These are phyloP conservation scores for Candida boidinii DNA, from an alignment of 805 yeast genomes.

Conservation along the genomic window DNA sequence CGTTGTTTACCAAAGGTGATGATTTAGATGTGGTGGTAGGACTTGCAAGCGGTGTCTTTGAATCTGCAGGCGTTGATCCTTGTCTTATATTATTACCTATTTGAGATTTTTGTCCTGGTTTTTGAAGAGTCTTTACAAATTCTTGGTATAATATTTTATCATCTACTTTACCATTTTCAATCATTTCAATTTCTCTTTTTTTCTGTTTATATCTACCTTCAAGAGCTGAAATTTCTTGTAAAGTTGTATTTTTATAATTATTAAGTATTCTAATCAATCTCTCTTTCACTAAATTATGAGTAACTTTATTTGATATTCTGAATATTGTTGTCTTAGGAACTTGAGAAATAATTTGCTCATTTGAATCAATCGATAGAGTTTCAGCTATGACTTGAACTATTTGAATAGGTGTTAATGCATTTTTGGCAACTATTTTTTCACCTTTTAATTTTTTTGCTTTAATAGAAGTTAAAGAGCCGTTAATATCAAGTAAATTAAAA, in stretches of 20 bases:
- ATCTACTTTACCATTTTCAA: slow-evolving; percentile 33
- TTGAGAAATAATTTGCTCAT: slow-evolving; percentile 22
- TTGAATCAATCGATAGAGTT: slow-evolving; percentile 21
- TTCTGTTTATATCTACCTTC: slow-evolving; percentile 28
- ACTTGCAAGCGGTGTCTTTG: not conserved
- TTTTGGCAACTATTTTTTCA: slow-evolving; percentile 7
- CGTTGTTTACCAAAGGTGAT: no score
- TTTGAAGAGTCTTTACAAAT: slow-evolving; percentile 8
- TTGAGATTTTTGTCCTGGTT: slow-evolving; percentile 2
- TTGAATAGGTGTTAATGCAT: slow-evolving; percentile 23
- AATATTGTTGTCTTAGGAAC: slow-evolving; percentile 25
- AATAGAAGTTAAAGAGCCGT: slow-evolving; percentile 16
- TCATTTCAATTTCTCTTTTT: slow-evolving; percentile 29
- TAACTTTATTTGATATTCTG: slow-evolving; percentile 21
- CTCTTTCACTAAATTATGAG: slow-evolving; percentile 23
- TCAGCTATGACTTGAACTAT: slow-evolving; percentile 28
- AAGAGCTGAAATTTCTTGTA: slow-evolving; percentile 28
- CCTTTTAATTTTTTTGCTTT: slow-evolving; percentile 14
- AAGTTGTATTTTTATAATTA: slow-evolving; percentile 23
- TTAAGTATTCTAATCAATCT: slow-evolving; percentile 24
- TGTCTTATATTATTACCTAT: slow-evolving; percentile 8
- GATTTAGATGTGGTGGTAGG: no score
- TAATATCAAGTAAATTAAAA: slow-evolving; percentile 24
- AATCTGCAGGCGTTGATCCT: not conserved
- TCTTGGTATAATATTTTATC: slow-evolving; percentile 23